Conservation (phyloP, 306 rosid genomes). For the Carpinus fangiana region DNA sequence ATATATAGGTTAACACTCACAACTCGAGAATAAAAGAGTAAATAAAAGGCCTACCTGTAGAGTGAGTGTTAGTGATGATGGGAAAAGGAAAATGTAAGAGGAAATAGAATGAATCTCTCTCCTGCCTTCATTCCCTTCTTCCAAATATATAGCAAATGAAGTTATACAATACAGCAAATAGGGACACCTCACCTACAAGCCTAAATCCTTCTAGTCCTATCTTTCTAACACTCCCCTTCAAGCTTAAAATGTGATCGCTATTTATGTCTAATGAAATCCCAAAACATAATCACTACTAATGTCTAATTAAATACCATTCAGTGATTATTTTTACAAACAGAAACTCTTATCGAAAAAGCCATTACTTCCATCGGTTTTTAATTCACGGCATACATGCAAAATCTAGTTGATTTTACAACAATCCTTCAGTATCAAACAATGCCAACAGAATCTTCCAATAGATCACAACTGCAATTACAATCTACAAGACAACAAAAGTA, state of each 20-base stretch:
- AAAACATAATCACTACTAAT: not conserved
- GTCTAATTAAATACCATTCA: not conserved
- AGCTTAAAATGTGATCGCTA: not conserved
- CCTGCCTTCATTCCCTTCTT: no score
- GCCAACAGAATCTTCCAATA: not conserved
- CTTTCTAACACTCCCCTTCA: no score
- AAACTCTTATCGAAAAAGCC: not conserved
- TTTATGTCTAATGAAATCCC: not conserved
- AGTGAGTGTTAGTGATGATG: no score
- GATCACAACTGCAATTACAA: constrained; percentile 4
- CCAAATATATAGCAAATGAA: no score
- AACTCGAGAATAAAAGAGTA: not conserved
- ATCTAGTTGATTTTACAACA: not conserved
- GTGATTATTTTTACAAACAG: not conserved
- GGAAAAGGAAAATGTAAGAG: no score
- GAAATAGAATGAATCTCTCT: no score
- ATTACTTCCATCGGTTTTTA: not conserved
- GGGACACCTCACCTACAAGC: no score
- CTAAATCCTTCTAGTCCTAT: no score
- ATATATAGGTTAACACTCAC: not conserved
- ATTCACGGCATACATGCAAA: not conserved
- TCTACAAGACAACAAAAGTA: constrained; percentile 36
- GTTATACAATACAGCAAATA: no score
- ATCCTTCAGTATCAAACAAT: not conserved
- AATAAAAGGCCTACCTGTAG: not conserved